A percentile compares a stretch with the other conserved stretches of the same genome.
These are phyloP conservation scores for Penicillium sp. DNA, from an alignment of 2,329 filamentous ascomycete genomes.

Conservation along the genomic window DNA sequence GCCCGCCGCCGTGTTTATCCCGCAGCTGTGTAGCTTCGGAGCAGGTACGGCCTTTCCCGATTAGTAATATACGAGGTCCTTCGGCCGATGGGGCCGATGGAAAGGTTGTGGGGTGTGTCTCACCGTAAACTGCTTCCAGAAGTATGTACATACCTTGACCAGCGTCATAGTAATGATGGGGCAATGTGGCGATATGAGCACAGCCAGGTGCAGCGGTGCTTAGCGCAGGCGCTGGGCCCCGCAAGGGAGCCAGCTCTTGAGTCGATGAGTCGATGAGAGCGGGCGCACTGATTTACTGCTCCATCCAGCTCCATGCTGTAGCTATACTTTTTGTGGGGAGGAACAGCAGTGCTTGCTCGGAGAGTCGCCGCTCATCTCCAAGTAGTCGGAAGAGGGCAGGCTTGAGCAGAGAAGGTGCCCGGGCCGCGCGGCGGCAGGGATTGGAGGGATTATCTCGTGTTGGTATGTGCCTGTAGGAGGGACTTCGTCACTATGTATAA, in stretches of 20 bases:
- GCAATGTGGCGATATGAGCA: not conserved
- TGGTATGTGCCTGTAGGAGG: not conserved
- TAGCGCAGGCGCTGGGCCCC: not conserved
- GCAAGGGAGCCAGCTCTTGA: not conserved
- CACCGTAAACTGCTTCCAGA: not conserved
- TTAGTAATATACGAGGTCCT: not conserved
- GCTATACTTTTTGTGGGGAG: not conserved
- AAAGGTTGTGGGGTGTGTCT: not conserved
- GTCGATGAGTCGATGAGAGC: not conserved
- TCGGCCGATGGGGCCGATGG: not conserved
- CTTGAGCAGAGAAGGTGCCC: not conserved
- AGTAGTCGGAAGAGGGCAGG: not conserved
- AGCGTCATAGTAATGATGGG: not conserved
- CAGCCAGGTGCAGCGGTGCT: not conserved
- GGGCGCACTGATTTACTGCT: not conserved
- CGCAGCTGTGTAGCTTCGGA: not conserved
- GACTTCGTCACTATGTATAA: not conserved
- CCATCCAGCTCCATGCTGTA: not conserved
- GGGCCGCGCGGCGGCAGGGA: conserved; percentile 9
- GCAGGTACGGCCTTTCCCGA: not conserved
- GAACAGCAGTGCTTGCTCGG: conserved; percentile 1
- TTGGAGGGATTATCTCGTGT: not conserved
- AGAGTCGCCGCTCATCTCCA: not conserved
- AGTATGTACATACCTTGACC: not conserved
- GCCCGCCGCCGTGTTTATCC: conserved; percentile 1